These are phyloP conservation scores for Magnolia kwangsiensis DNA, from an alignment of 164 flowering plant genomes.

Conservation along the genomic window DNA sequence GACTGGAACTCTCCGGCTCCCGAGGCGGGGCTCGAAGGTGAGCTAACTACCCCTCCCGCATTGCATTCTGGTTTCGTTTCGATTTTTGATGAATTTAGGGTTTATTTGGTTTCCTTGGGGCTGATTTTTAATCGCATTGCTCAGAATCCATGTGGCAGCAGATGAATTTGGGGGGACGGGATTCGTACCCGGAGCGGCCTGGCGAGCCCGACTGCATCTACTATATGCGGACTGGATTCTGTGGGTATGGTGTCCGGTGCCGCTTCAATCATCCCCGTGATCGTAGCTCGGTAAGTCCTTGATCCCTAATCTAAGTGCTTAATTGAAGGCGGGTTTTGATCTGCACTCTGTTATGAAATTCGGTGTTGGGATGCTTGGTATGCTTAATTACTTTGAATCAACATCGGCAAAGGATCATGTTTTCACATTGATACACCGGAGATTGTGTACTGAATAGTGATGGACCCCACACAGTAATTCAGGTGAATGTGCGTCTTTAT, in stretches of 20 bases:
- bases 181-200: constrained; percentile 72
- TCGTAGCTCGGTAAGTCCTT: constrained; percentile 46
- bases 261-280: constrained; percentile 85
- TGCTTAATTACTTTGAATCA: not conserved
- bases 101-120: constrained; percentile 8
- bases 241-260: constrained; percentile 80
- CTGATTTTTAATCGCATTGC: constrained; percentile 10
- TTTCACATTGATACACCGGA: not conserved
- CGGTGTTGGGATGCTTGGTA: not conserved
- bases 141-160: constrained; percentile 64
- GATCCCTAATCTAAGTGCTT: not conserved
- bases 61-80: constrained; percentile 7
- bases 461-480: not conserved
- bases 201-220: constrained; percentile 68
- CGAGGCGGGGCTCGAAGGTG: constrained; percentile 72
- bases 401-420: not conserved
- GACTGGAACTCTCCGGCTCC: constrained; percentile 36
- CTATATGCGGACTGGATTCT: constrained; percentile 79
- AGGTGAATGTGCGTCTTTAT: not conserved
- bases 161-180: constrained; percentile 40
- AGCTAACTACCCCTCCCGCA: not conserved
- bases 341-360: not conserved
- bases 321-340: not conserved
- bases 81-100: constrained; percentile 20
- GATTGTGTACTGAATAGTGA: not conserved